A percentile compares a stretch with the other conserved stretches of the same genome.
Conservation (phyloP, 495 filamentous ascomycete genomes). For the Lindgomyces ingoldianus region DNA sequence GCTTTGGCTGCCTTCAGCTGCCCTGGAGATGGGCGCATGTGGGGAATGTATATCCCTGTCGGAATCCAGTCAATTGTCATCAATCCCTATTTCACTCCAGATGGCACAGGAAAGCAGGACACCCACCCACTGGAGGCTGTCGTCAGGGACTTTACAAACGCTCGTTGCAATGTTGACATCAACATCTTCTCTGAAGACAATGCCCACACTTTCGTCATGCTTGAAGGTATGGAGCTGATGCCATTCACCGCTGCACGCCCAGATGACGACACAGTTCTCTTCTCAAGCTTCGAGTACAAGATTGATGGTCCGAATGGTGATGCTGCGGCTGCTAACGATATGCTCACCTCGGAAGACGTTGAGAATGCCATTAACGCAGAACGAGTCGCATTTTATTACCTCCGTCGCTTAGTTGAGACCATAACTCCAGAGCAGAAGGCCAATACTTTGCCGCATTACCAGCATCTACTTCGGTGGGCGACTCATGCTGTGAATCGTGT, state of each 20-base stretch:
- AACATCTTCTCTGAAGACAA: conserved; percentile 1
- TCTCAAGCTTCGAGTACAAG: background rate
- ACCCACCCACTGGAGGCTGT: no score
- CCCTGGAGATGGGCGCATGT: conserved; percentile 10
- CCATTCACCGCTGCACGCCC: conserved; percentile 11
- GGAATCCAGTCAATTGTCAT: background rate
- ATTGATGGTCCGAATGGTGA: background rate
- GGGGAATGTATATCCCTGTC: conserved; percentile 6
- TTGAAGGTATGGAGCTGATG: background rate
- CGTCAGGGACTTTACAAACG: no score
- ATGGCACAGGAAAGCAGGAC: no score
- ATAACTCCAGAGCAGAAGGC: background rate
- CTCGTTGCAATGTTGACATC: no score
- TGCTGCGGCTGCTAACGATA: background rate
- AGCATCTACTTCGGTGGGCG: background rate
- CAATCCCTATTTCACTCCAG: no score
- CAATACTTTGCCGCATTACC: background rate
- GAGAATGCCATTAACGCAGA: conserved; percentile 2
- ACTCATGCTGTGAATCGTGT: no score
- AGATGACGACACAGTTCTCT: conserved; percentile 7
- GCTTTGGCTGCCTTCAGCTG: background rate
- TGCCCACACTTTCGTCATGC: background rate
- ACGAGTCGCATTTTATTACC: background rate
- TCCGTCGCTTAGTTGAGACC: background rate
- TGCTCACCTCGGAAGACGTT: background rate